Evolutionary conservation across 1,284 basidiomycete species (phyloP).

Genomic region (Leccinum pachyderme): DNA sequence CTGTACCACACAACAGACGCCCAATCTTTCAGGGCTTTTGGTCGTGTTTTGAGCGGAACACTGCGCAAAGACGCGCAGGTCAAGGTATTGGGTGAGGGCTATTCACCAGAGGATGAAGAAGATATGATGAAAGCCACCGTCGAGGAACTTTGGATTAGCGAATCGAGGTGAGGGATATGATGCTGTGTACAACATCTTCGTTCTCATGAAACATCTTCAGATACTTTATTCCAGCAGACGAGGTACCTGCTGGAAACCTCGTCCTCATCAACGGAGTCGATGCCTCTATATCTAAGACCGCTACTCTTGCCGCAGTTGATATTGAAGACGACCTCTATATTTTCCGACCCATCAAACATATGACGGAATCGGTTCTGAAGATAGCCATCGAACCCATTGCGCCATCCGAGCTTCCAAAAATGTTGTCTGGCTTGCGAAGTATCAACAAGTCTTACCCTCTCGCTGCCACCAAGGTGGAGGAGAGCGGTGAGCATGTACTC

Average conservation of each 20-base stretch:
- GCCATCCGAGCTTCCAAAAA: constrained; percentile 97
- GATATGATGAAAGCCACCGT: constrained; percentile 91
- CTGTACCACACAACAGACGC: constrained; percentile 96
- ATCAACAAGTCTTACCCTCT: constrained; percentile 98
- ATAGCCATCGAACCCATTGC: constrained; percentile 98
- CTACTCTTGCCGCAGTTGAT: constrained; percentile 77
- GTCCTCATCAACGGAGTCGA: constrained; percentile 93
- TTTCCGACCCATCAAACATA: constrained; percentile 93
- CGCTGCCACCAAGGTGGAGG: constrained; percentile 94
- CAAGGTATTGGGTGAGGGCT: constrained; percentile 97
- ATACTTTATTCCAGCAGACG: constrained; percentile 87
- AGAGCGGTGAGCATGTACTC: constrained; percentile 96
- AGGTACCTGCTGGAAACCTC: constrained; percentile 89
- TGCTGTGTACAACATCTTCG: constrained; percentile 1
- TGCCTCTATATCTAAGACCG: constrained; percentile 92
- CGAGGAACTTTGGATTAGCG: constrained; percentile 86
- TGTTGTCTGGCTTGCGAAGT: constrained; percentile 94
- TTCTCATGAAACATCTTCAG: constrained; percentile 40
- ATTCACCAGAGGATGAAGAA: constrained; percentile 97
- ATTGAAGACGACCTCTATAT: constrained; percentile 88
- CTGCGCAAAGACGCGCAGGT: constrained; percentile 79
- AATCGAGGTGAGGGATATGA: constrained; percentile 67
- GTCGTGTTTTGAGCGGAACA: constrained; percentile 92
- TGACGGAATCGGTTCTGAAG: constrained; percentile 97
- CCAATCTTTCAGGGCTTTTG: constrained; percentile 93